Evolutionary conservation across 169 alveolate genomes (phyloP).

Genomic region (Theileria parva): DNA sequence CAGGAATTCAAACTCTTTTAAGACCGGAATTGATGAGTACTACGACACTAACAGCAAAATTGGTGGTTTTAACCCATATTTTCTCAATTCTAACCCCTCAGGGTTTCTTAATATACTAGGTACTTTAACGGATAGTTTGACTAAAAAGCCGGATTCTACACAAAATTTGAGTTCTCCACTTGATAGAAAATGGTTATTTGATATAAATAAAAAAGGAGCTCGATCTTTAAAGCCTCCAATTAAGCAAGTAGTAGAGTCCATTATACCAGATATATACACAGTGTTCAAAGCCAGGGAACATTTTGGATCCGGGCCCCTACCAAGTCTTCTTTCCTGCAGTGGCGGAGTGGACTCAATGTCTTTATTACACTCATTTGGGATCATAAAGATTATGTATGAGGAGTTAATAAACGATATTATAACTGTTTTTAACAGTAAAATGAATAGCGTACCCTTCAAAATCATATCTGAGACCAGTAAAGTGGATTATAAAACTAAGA

Average conservation of each 20-base stretch:
- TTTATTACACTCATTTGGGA: constrained; percentile 56
- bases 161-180: neutral
- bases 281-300: neutral
- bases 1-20: neutral
- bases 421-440: neutral
- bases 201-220: neutral
- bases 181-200: neutral
- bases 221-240: neutral
- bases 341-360: constrained; percentile 70
- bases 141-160: neutral
- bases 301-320: neutral
- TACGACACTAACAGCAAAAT: neutral
- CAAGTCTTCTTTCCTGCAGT: constrained; percentile 51
- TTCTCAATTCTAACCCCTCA: neutral
- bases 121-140: neutral
- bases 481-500: neutral
- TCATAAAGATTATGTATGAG: constrained; percentile 20
- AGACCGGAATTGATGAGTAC: neutral
- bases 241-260: neutral
- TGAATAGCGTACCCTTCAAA: neutral
- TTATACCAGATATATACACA: neutral
- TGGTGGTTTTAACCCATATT: neutral
- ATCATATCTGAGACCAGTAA: neutral
- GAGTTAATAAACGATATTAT: neutral
- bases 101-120: neutral